phyloP scores from a whole-genome alignment of 768 basidiomycete genomes.

The Termitomyces sp. region DNA sequence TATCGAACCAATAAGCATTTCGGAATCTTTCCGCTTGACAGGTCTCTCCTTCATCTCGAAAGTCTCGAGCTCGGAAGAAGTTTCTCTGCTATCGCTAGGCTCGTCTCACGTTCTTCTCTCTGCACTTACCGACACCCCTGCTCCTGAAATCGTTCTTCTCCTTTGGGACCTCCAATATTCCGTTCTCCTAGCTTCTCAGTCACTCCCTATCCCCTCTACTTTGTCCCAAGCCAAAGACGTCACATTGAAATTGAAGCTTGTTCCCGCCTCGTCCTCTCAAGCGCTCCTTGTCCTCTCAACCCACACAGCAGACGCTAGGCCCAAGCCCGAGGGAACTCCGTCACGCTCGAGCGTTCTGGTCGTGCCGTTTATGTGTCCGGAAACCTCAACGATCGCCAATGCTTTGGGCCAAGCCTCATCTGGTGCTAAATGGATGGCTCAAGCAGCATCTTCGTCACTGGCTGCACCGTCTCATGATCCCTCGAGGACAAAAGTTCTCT shows the following conservation, averaged over 20 bases:
- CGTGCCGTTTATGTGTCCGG: slow-evolving; percentile 50
- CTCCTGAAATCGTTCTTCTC: slow-evolving; percentile 46
- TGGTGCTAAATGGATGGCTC: slow-evolving; percentile 12
- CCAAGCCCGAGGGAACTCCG: slow-evolving; percentile 20
- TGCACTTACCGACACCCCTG: slow-evolving; percentile 28
- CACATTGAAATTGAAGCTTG: slow-evolving; percentile 25
- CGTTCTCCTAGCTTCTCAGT: slow-evolving; percentile 52
- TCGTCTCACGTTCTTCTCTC: slow-evolving; percentile 58
- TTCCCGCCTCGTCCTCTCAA: slow-evolving; percentile 37
- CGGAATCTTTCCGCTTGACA: slow-evolving; percentile 24
- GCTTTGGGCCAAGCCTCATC: slow-evolving; percentile 15
- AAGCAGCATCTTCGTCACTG: slow-evolving; percentile 1
- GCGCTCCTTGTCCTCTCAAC: slow-evolving; percentile 48
- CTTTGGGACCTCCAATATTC: slow-evolving; percentile 70
- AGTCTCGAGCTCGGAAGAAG: slow-evolving; percentile 13
- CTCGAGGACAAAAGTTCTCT: slow-evolving; percentile 16
- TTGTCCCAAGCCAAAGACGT: slow-evolving; percentile 24
- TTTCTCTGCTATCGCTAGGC: slow-evolving; percentile 44
- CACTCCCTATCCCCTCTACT: slow-evolving; percentile 44
- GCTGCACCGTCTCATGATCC: slow-evolving; percentile 9
- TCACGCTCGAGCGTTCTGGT: slow-evolving; percentile 51
- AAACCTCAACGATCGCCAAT: slow-evolving; percentile 49
- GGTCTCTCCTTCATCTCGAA: slow-evolving; percentile 25
- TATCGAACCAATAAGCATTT: slow-evolving; percentile 18
- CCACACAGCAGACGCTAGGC: slow-evolving; percentile 11